Evolutionary conservation across 441 rosid genomes (phyloP), one percentile per base, ranked within the genome.

Genomic region (Euphorbia schlechtendalii): DNA sequence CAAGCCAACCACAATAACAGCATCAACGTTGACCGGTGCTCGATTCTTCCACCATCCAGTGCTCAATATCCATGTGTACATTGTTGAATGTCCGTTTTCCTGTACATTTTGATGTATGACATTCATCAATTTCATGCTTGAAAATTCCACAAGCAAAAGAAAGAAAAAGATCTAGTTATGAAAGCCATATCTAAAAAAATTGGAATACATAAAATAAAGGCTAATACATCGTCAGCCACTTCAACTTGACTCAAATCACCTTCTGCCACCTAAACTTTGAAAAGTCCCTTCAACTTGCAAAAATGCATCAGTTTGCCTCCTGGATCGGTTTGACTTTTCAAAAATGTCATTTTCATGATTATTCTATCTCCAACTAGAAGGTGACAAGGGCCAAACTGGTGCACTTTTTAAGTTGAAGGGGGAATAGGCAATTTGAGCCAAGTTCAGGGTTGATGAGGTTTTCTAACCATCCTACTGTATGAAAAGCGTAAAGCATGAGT

Each of bases 21-120:
- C 82, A 69, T 86, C 89, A 36, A 82, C 83, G 74, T 84, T 86
- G 71, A 82, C 68, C 20, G 84, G 82, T 41, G 92, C 87, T n/a
- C 77, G 76, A 59, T 66, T 64, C 69, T 79, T 74, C 92, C 89
- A 86, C 92, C 92, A 86, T 18, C 92, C 89, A 11, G 89, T 86
- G 80, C 86, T 81, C 71, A 86, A 71, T 68, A 86, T 79, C 89
- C 92, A 86, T 38, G 80, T 71, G 71, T 82, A 86, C 79, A 76
- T 74, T 15, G 80, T 58, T 17, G 87, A 82, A 28, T 77, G 82
- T 3, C 92, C 92, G 55, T 86, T 80, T 75, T 84, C 92, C 87
- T 86, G 73, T 12, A 64, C 58, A 52, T 46, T 38, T 48, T 48
- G 30, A 64, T 40, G 56, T 32, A 53, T 34, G 32, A 51, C 63